A percentile compares a stretch with the other conserved stretches of the same genome.
Conservation (phyloP, 2,329 filamentous ascomycete species). For the Calcarisporium arbuscula region DNA sequence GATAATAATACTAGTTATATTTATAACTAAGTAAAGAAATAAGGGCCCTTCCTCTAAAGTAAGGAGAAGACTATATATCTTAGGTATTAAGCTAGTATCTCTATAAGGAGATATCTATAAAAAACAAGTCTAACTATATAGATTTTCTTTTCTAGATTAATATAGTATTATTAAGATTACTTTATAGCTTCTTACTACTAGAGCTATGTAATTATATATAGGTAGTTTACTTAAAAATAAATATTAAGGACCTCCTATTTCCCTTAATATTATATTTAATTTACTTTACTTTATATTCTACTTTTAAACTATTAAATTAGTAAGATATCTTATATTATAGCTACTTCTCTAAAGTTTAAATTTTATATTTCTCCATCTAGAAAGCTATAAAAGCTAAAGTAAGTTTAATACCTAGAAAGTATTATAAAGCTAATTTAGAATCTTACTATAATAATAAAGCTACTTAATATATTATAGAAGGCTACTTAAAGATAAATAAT, state of each 20-base stretch:
- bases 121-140: neutral
- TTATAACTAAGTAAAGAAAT: neutral
- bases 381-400: slow-evolving; percentile 1
- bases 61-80: no score
- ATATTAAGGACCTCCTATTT: neutral
- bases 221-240: neutral
- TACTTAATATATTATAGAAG: neutral
- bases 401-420: neutral
- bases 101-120: neutral
- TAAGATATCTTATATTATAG: neutral
- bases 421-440: neutral
- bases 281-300: neutral
- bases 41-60: neutral
- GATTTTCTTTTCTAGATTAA: neutral
- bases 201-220: neutral
- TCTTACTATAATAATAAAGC: neutral
- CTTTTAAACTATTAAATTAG: neutral
- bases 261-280: neutral
- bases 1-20: neutral
- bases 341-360: slow-evolving; percentile 1
- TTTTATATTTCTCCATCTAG: neutral
- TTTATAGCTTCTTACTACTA: neutral
- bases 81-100: no score
- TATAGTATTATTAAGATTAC: neutral
- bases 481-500: slow-evolving; percentile 1